Evolutionary conservation across 345 rosid species (phyloP).

Genomic region (Citrus maxima): DNA sequence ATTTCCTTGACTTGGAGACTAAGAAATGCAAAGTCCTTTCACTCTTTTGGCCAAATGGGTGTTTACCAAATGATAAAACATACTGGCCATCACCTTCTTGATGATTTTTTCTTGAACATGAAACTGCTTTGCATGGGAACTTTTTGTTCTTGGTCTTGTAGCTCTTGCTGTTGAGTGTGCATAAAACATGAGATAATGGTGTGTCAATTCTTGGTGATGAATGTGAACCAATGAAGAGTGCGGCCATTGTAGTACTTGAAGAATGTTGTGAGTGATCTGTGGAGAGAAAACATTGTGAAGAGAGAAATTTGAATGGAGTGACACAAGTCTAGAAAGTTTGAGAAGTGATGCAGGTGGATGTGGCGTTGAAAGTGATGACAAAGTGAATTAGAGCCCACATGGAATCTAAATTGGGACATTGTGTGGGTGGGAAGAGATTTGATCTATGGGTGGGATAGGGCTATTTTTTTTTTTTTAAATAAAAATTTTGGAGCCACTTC

Average conservation of each 20-base stretch:
- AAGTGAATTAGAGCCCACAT: background rate
- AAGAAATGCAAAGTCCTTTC: background rate
- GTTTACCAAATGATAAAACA: background rate
- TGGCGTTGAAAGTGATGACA: slow-evolving; percentile 8
- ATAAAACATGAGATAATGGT: slow-evolving; percentile 3
- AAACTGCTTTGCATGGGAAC: background rate
- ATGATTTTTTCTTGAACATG: slow-evolving; percentile 9
- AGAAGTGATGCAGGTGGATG: slow-evolving; percentile 42
- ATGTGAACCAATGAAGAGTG: slow-evolving; percentile 21
- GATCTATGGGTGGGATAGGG: background rate
- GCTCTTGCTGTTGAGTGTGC: background rate
- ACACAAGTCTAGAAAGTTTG: slow-evolving; percentile 40
- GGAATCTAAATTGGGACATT: background rate
- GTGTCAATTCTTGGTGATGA: slow-evolving; percentile 15
- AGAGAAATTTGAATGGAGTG: background rate
- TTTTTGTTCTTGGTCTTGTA: background rate
- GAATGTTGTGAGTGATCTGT: background rate
- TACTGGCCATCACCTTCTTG: background rate
- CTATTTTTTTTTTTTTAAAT: background rate
- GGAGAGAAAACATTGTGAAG: slow-evolving; percentile 3
- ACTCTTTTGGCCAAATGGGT: slow-evolving; percentile 3
- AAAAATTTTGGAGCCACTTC: no score
- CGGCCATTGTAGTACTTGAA: slow-evolving; percentile 24
- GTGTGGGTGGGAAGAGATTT: background rate
- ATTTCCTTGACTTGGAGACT: slow-evolving; percentile 9